Evolutionary conservation across 2,329 filamentous ascomycete species (phyloP), one percentile per base, ranked within the genome.

Genomic region (Hypoxylon sp.): DNA sequence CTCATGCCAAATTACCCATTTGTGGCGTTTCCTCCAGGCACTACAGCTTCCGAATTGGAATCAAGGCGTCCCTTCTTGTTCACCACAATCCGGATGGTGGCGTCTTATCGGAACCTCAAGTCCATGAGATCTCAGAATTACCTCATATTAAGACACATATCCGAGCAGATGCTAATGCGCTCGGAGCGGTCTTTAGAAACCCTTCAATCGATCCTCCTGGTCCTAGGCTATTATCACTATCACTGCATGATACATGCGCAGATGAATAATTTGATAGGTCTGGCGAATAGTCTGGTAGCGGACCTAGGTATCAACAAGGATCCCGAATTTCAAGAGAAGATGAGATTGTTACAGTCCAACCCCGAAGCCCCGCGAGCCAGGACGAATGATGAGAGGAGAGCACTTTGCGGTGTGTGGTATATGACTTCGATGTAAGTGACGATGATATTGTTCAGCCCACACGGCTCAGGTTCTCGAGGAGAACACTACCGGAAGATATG

Each of bases 161-260:
- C 82, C 2, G 83, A 87, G 30, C 78, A 82, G 61, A 81, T 86
- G 79, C 75, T 87, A 11, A 79, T 86, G 46, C 79, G 83, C 1
- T 84, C 82, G 0, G 83, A 85, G 58, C 77, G 84, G 14, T 86
- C 85, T 0, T 67, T 87, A 10, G 85, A 87, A 62, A 72, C 87
- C 2, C 74, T 87, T 0, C 79, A 83, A 60, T 82, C 84, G 0
- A 80, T 87, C 2, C 73, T 87, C 2, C 80, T 86, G 0, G 80
- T 86, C 25, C 68, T 85, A 2, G 81, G 81, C 0, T 87, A 81
- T 79, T 86, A 86, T 60, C 85, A 87, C 50, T 84, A 87, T 55
- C 85, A 87, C 71, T 87, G 85, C 69, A 80, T 86, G 67, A 79
- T 83, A 74, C 85, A 87, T 56, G 79, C 81, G 0, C 86, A 88